These are phyloP conservation scores for Phialocephala sp. DNA, from an alignment of 2,329 filamentous ascomycete genomes.

Conservation along the genomic window DNA sequence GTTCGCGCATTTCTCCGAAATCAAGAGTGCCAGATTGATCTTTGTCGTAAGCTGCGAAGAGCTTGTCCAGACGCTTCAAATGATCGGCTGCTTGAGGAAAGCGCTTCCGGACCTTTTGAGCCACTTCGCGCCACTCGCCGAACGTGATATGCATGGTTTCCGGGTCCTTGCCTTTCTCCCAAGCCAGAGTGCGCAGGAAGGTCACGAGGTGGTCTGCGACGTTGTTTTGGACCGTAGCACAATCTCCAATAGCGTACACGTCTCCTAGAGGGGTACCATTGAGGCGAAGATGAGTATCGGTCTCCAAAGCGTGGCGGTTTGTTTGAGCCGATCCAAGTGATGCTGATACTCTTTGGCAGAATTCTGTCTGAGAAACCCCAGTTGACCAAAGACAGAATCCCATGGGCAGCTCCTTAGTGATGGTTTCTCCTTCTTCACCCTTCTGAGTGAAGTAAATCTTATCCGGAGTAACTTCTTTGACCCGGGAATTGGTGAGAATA, in stretches of 20 bases:
- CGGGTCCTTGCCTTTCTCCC: slow-evolving; percentile 89
- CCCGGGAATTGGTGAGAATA: slow-evolving; percentile 89
- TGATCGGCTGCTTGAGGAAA: slow-evolving; percentile 92
- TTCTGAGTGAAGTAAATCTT: slow-evolving; percentile 90
- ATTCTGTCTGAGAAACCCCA: slow-evolving; percentile 84
- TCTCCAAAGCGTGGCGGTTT: slow-evolving; percentile 91
- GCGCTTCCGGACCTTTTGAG: slow-evolving; percentile 80
- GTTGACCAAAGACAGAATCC: slow-evolving; percentile 99
- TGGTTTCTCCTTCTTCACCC: slow-evolving; percentile 69
- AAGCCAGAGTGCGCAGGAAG: slow-evolving; percentile 88
- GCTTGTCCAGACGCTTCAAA: slow-evolving; percentile 84
- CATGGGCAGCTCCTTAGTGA: slow-evolving; percentile 94
- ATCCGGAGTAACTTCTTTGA: slow-evolving; percentile 84
- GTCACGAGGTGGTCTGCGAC: slow-evolving; percentile 87
- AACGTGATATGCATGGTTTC: slow-evolving; percentile 88
- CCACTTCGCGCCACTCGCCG: slow-evolving; percentile 85
- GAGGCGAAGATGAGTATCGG: slow-evolving; percentile 88
- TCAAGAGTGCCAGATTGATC: slow-evolving; percentile 93
- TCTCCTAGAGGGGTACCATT: slow-evolving; percentile 90
- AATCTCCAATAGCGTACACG: slow-evolving; percentile 96
- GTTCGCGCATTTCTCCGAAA: slow-evolving; percentile 87
- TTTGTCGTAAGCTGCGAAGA: slow-evolving; percentile 91
- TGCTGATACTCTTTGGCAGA: slow-evolving; percentile 77
- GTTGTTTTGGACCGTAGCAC: slow-evolving; percentile 96
- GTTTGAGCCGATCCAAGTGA: slow-evolving; percentile 79